A percentile compares a stretch with the other conserved stretches of the same genome.
phyloP scores from a whole-genome alignment of 2,329 filamentous ascomycete genomes.

The Phialophora expanda region DNA sequence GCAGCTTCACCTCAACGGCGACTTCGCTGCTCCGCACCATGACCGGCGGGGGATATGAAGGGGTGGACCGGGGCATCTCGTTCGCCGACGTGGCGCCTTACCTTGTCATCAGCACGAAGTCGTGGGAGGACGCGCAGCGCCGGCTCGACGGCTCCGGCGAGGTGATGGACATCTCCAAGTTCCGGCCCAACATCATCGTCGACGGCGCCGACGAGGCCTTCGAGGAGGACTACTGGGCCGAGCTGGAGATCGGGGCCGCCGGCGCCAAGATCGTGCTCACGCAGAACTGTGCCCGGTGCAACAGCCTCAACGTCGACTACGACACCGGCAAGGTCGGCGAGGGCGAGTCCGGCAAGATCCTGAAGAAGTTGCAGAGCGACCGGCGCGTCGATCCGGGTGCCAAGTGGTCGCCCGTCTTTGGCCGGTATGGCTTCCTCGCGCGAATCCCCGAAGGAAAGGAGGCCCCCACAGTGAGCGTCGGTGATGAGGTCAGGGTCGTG shows the following conservation, averaged over 20 bases:
- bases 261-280: conserved; percentile 61
- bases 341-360: conserved; percentile 63
- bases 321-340: conserved; percentile 63
- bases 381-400: conserved; percentile 71
- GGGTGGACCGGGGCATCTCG: conserved; percentile 60
- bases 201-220: conserved; percentile 62
- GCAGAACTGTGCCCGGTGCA: conserved; percentile 72
- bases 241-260: conserved; percentile 54
- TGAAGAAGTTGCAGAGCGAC: conserved; percentile 73
- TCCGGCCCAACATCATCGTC: conserved; percentile 75
- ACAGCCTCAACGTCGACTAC: conserved; percentile 74
- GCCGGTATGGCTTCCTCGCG: conserved; percentile 70
- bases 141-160: conserved; percentile 61
- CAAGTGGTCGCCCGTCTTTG: conserved; percentile 73
- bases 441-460: conserved; percentile 40
- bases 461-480: conserved; percentile 56
- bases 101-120: conserved; percentile 72
- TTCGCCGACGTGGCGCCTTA: conserved; percentile 79
- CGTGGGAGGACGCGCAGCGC: conserved; percentile 59
- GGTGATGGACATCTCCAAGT: conserved; percentile 68
- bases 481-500: conserved; percentile 62
- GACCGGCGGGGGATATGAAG: conserved; percentile 24
- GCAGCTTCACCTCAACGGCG: conserved; percentile 31
- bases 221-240: conserved; percentile 75
- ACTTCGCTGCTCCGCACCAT: conserved; percentile 22